Base-by-base conservation (phyloP, 164 flowering plant genomes). In the Stephania yunnanensis region DNA sequence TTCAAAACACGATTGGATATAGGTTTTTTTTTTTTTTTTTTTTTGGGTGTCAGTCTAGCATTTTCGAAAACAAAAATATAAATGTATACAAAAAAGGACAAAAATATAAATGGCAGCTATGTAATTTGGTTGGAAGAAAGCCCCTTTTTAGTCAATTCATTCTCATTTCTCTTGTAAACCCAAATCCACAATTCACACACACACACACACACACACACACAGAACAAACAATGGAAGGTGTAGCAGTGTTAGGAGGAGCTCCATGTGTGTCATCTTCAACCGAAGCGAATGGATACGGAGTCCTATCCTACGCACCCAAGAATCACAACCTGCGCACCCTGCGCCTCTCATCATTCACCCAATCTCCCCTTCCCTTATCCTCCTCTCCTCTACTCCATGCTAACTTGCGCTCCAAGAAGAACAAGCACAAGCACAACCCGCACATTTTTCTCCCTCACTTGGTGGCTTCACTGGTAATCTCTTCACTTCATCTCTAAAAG, bases 371-470 rank as follows among this genome's bases (percentile, higher is more conserved):
- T 68, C 82, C 84, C 82, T 82, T 82, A 2, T 69, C 70, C 58
- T 81, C 81, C 72, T 79, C 80, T 42, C 71, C 78, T 25, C 64
- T 46, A 68, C 73, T 70, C 70, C 80, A 66, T 75, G 77, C 80
- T 71, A 81, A 76, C 73, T 31, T 82, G 73, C 80, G 74, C 78
- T 69, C 65, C 76, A 79, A 73, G 72, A 83, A 78, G 71, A 73
- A 75, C 15, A 10, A 9, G 55, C 42, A 52, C 17, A 58, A 58
- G 65, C 65, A 15, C 80, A 81, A 79, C 71, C 64, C 92, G 78
- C 87, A 69, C 61, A 86, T 95, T 83, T 92, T 92, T 82, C 91
- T 92, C 74, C 97, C 97, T 52, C 93, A 85, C 76, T 82, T 92
- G 80, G 93, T 95, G 75, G 97, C 95, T 75, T 84, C 95, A 72